Evolutionary conservation across 2,329 filamentous ascomycete genomes (phyloP), one percentile per base, ranked within the genome.

Genomic region (Nemania bipapillata): DNA sequence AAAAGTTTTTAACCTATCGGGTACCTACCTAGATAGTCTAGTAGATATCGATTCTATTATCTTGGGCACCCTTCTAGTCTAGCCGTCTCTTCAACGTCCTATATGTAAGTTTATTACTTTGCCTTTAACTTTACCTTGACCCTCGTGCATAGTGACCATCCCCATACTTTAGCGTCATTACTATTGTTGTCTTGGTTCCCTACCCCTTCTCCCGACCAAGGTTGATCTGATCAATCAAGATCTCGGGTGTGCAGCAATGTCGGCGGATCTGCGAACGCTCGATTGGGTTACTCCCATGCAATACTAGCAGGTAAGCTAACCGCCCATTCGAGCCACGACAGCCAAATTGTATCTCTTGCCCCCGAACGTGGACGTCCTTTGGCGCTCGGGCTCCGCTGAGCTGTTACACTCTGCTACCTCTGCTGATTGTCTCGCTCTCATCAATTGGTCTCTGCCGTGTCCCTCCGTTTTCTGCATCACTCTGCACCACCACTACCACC

Each of bases 241-340:
- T 68, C 68, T 72, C 68, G 68, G 70, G 70, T 69, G 70, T 72
- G 68, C 68, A 70, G 68, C 65, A 68, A 66, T 63, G 63, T 68
- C 71, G 72, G 75, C 74, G 75, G 75, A 77, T 77, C 76, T 77
- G 74, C 76, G 73, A 75, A 74, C 69, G 58, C 74, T 77, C 73
- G 73, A 79, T 79, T 77, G 76, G 77, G 76, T 76, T 76, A 77
- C 75, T 63, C 72, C 74, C 75, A 74, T 77, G 76, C 75, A 78
- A 78, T 76, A 77, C 75, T 76, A 76, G 74, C 74, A 64, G 65
- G n/a, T 53, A 74, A 74, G 73, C 74, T 72, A 73, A 73, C 73
- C 74, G 74, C 71, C 74, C 73, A 79, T 79, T 79, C 77, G 78
- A 79, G 78, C 78, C 78, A 79, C 78, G 78, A 79, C 78, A 79